A percentile compares a stretch with the other conserved stretches of the same genome.
phyloP scores from a whole-genome alignment of 805 yeast genomes.

The Candida succiphila region DNA sequence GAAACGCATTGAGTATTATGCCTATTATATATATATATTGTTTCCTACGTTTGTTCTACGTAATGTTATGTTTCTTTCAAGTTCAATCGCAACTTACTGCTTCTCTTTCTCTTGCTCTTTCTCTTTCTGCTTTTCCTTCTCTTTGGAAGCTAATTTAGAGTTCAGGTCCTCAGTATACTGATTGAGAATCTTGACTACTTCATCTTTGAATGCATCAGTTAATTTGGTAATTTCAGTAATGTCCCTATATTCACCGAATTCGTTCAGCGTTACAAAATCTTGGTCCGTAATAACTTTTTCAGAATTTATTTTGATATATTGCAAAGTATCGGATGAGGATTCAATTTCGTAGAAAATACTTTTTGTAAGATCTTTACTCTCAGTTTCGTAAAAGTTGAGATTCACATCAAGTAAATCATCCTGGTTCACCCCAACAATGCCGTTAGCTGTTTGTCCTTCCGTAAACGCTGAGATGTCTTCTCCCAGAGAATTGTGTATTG shows the following conservation, averaged over 20 bases:
- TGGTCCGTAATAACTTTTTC: slow-evolving; percentile 7
- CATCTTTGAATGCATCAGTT: slow-evolving; percentile 8
- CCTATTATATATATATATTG: too few species aligned
- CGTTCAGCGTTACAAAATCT: slow-evolving; percentile 10
- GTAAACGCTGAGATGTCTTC: slow-evolving; percentile 4
- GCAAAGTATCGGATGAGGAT: slow-evolving; percentile 6
- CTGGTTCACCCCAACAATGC: slow-evolving; percentile 26
- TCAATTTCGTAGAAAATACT: slow-evolving; percentile 4
- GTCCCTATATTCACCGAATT: slow-evolving; percentile 11
- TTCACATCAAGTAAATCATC: slow-evolving; percentile 37
- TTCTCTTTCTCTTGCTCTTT: too few species aligned
- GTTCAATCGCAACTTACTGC: too few species aligned
- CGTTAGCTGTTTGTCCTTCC: slow-evolving; percentile 10
- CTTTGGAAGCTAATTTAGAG: too few species aligned
- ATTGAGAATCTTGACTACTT: background rate
- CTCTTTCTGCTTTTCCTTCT: too few species aligned
- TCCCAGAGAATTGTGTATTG: slow-evolving; percentile 25
- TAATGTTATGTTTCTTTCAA: too few species aligned
- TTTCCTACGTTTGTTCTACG: too few species aligned
- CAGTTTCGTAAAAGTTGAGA: slow-evolving; percentile 14
- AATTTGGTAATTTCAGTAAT: slow-evolving; percentile 10
- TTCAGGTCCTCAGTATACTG: too few species aligned
- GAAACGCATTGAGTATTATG: too few species aligned
- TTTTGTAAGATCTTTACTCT: slow-evolving; percentile 4
- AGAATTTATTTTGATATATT: slow-evolving; percentile 5